Conservation (phyloP, 1,284 basidiomycete genomes). For the Grifola frondosa region DNA sequence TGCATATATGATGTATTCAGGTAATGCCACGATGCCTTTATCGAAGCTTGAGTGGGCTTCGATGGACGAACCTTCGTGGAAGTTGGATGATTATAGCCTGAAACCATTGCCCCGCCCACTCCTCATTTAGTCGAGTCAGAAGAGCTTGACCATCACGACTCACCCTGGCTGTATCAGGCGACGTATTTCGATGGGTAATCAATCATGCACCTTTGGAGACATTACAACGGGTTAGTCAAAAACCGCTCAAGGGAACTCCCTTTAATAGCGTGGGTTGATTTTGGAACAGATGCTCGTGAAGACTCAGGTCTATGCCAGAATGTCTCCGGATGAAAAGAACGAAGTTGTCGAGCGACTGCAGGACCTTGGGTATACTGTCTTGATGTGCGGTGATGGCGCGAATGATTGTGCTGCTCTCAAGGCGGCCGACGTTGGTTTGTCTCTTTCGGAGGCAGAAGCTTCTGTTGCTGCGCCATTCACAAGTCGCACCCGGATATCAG, state of each 20-base stretch:
- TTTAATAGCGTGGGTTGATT: not conserved
- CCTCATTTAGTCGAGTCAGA: slow-evolving; percentile 68
- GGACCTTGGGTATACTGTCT: slow-evolving; percentile 89
- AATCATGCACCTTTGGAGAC: slow-evolving; percentile 94
- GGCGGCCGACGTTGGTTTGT: slow-evolving; percentile 97
- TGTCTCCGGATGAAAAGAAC: slow-evolving; percentile 99
- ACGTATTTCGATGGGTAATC: slow-evolving; percentile 98
- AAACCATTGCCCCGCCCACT: slow-evolving; percentile 72
- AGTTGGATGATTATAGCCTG: slow-evolving; percentile 86
- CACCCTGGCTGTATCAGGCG: slow-evolving; percentile 92
- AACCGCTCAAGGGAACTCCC: not conserved
- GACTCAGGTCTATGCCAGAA: slow-evolving; percentile 94
- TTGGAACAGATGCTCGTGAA: slow-evolving; percentile 90
- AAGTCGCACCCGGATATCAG: slow-evolving; percentile 92
- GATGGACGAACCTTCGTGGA: slow-evolving; percentile 87
- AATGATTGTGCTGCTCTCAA: slow-evolving; percentile 99
- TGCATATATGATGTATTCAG: slow-evolving; percentile 34
- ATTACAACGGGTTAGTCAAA: slow-evolving; percentile 73
- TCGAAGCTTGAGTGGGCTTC: slow-evolving; percentile 89
- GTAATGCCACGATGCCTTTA: slow-evolving; percentile 57
- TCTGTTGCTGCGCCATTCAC: slow-evolving; percentile 99
- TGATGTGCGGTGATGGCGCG: slow-evolving; percentile 99
- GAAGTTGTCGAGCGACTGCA: slow-evolving; percentile 97
- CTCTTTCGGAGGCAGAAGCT: slow-evolving; percentile 96
- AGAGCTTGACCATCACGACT: slow-evolving; percentile 81